phyloP scores from a whole-genome alignment of 2,329 filamentous ascomycete genomes.

The Ceratocystis harringtonii region DNA sequence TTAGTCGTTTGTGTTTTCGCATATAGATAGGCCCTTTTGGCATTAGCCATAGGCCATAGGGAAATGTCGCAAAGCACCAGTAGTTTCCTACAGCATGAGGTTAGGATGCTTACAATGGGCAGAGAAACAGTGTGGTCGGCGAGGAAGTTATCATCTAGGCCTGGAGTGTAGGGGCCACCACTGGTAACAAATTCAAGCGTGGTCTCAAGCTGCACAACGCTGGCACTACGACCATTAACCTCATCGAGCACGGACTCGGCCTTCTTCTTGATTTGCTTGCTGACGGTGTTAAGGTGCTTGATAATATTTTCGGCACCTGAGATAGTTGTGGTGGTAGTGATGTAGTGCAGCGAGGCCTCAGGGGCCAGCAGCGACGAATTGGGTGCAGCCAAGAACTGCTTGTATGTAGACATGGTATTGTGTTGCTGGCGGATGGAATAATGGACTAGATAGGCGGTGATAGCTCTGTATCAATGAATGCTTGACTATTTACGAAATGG shows the following conservation, averaged over 20 bases:
- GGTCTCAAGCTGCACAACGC: constrained; percentile 74
- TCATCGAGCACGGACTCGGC: constrained; percentile 59
- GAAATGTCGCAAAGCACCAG: background rate
- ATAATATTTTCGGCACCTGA: constrained; percentile 59
- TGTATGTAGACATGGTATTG: constrained; percentile 36
- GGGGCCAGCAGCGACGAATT: constrained; percentile 46
- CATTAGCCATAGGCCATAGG: background rate
- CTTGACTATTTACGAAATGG: too few species aligned
- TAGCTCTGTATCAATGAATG: too few species aligned
- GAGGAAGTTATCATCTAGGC: constrained; percentile 87
- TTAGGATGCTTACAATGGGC: constrained; percentile 51
- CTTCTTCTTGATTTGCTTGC: constrained; percentile 67
- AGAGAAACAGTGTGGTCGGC: constrained; percentile 65
- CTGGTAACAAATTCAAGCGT: constrained; percentile 65
- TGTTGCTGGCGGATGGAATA: background rate
- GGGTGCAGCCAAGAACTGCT: constrained; percentile 56
- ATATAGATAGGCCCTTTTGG: background rate
- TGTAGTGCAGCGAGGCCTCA: constrained; percentile 65
- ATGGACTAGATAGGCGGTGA: background rate
- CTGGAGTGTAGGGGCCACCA: constrained; percentile 76
- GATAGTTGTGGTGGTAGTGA: constrained; percentile 70
- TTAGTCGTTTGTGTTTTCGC: background rate
- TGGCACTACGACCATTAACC: constrained; percentile 56
- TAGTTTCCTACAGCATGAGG: background rate
- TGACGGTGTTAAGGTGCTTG: constrained; percentile 61